These are phyloP conservation scores for Auricularia auricula-judae DNA, from an alignment of 768 basidiomycete genomes.

Conservation along the genomic window DNA sequence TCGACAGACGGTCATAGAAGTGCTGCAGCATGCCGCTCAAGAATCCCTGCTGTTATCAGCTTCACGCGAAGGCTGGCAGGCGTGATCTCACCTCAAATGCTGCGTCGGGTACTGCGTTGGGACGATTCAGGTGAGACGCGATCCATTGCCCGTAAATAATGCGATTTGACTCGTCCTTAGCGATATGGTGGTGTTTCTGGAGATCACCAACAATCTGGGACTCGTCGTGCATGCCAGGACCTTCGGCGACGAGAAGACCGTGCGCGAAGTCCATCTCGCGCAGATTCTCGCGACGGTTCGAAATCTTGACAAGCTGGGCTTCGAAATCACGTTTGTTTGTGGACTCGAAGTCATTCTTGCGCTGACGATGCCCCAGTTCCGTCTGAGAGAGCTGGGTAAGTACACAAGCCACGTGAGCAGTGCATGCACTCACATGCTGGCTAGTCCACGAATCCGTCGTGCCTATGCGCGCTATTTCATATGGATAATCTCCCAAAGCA, in stretches of 20 bases:
- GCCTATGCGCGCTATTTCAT: slow-evolving; percentile 18
- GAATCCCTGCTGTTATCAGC: background rate
- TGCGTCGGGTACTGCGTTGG: background rate
- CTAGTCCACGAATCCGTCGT: slow-evolving; percentile 27
- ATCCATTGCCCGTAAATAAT: background rate
- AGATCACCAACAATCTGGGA: background rate
- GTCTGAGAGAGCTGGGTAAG: background rate
- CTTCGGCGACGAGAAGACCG: background rate
- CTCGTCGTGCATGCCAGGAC: background rate
- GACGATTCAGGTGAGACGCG: background rate
- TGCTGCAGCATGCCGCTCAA: background rate
- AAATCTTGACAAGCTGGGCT: background rate
- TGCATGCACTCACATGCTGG: background rate
- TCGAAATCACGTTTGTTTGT: slow-evolving; percentile 1
- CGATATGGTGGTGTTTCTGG: background rate
- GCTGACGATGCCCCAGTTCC: slow-evolving; percentile 1
- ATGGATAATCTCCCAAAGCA: slow-evolving; percentile 22
- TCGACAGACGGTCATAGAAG: background rate
- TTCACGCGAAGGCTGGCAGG: background rate
- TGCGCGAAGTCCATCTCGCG: background rate
- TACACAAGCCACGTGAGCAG: background rate
- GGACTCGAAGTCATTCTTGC: background rate
- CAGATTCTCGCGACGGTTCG: background rate
- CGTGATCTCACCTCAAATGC: background rate
- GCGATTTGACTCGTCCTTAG: background rate